Evolutionary conservation across 2,329 filamentous ascomycete genomes (phyloP).

Genomic region (Gyromitra esculenta): DNA sequence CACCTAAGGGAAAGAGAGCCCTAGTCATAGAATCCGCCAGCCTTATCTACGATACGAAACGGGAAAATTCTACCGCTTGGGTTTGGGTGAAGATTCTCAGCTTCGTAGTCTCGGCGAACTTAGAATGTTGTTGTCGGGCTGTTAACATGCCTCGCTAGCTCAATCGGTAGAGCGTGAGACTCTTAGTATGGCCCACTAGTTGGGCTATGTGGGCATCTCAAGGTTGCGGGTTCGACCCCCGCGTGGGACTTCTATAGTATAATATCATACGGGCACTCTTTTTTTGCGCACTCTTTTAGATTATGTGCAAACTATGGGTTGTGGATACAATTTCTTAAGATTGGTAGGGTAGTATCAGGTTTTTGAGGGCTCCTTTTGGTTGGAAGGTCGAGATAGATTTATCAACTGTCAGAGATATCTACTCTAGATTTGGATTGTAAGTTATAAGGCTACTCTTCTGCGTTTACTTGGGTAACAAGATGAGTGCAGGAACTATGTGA

Average conservation of each 20-base stretch:
- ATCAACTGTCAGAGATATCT: too few relatives aligned
- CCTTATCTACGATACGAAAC: too few relatives aligned
- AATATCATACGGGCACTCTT: background rate
- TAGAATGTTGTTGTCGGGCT: conserved; percentile 55
- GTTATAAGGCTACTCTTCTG: too few relatives aligned
- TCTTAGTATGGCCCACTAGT: conserved; percentile 68
- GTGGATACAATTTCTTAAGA: too few relatives aligned
- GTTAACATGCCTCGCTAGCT: conserved; percentile 64
- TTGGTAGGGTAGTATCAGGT: background rate
- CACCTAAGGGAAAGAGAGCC: too few relatives aligned
- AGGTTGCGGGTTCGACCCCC: conserved; percentile 64
- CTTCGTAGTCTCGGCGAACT: conserved; percentile 58
- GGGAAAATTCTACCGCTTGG: too few relatives aligned
- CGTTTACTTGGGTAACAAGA: too few relatives aligned
- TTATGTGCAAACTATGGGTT: too few relatives aligned
- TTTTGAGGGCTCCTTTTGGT: background rate
- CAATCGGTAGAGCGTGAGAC: conserved; percentile 79
- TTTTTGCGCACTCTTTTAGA: background rate
- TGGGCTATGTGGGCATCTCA: conserved; percentile 61
- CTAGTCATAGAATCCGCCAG: too few relatives aligned
- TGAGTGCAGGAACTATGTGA: too few relatives aligned
- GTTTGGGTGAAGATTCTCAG: background rate
- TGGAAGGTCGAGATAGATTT: too few relatives aligned
- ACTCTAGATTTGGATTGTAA: too few relatives aligned
- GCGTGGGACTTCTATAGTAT: conserved; percentile 57